Base-by-base conservation (phyloP, 495 filamentous ascomycete genomes). In the Talaromyces borbonicus region DNA sequence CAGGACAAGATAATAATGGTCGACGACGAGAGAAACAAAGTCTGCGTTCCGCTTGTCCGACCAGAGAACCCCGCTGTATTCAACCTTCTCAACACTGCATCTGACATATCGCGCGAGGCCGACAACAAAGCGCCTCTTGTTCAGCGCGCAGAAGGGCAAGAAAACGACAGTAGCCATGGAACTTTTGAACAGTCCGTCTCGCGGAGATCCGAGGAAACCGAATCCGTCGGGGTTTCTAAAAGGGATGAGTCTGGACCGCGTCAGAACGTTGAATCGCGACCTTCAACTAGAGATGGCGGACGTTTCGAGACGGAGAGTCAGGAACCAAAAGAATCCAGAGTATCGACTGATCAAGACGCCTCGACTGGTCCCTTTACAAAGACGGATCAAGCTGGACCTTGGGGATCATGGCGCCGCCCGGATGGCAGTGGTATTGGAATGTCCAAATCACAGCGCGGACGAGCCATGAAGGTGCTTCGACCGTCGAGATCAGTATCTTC, bases 11-110 rank as follows among this genome's bases (percentile, higher is more conserved):
- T 98, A 59, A 83, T 84, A 0, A 72, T 97, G 35, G 87, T 88
- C 50, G 86, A 90, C 55, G 84, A 90, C 55, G 85, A 90, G 23
- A 75, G 84, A 30, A 85, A 85, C 59, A 93, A 92, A 51, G 65
- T 98, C n/a, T 88, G 83, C 15, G 80, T 98, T 16, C 92, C 90
- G 20, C 81, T 98, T 49, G 89, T 93, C 38, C 79, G 90, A 31
- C 93, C 92, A n/a, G 90, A 96, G 59, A 81, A 88, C 49, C 87
- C 94, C 43, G 68, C 66, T 7, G 65, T 78, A 2, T 96, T 92
- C 70, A 92, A 83, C 47, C 75, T 75, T 50, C 67, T 97, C 18
- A 79, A 66, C 53, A 87, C 83, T 45, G 51, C 50, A 5, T 55
- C 64, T 0, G 75, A 78, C 47, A 54, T 63, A 18, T 35, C 15